Percentiles rank a stretch among this genome's conserved stretches.
Conservation (phyloP, 2,329 filamentous ascomycete genomes). For the Phaeosphaeriaceae sp. region DNA sequence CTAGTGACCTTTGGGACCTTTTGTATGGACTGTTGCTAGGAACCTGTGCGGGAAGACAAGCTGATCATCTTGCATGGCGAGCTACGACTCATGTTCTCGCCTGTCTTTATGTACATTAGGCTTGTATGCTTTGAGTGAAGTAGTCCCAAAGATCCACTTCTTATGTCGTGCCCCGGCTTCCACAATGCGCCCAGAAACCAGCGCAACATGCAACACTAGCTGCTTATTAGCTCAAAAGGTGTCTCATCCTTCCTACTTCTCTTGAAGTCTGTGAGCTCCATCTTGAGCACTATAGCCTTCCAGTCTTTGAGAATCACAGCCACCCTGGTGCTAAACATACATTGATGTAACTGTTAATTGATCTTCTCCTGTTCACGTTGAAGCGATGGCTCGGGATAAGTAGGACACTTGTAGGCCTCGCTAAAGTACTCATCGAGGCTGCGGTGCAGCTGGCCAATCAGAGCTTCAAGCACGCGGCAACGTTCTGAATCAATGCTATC, state of each 20-base stretch:
- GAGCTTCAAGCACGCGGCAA: slow-evolving; percentile 5
- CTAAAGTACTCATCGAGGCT: slow-evolving; percentile 12
- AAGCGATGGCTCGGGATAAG: background rate
- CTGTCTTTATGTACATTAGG: background rate
- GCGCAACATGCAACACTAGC: background rate
- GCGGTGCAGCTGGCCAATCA: slow-evolving; percentile 10
- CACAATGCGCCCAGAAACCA: background rate
- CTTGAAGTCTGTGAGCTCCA: background rate
- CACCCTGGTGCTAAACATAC: background rate
- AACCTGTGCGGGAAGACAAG: background rate
- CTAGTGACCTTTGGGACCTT: background rate
- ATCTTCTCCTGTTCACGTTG: no score
- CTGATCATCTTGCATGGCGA: background rate
- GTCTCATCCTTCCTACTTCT: background rate
- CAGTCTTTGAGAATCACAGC: background rate
- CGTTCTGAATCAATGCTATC: slow-evolving; percentile 12
- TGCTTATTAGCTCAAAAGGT: background rate
- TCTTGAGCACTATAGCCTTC: background rate
- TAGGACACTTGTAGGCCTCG: slow-evolving; percentile 4
- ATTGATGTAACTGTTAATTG: background rate
- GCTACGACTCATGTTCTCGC: background rate
- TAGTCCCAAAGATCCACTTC: background rate
- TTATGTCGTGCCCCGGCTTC: background rate
- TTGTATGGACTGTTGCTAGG: background rate
- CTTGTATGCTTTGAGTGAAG: background rate